Evolutionary conservation across 2,329 filamentous ascomycete species (phyloP).

Genomic region (Fusarium tupiense): DNA sequence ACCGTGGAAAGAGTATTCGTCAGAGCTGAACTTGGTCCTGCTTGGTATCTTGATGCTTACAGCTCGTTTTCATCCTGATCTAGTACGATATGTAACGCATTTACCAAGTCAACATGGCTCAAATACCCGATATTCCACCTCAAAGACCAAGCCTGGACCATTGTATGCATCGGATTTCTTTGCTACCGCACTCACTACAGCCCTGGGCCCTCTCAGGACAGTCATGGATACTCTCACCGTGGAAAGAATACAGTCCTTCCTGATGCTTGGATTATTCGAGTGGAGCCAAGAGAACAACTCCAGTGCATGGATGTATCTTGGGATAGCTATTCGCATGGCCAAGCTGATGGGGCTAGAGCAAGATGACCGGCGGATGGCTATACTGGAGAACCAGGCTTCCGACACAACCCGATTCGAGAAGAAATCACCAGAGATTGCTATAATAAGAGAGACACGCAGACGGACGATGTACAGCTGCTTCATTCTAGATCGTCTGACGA

Average conservation of each 20-base stretch:
- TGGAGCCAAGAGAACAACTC: not conserved
- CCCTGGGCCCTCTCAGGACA: not conserved
- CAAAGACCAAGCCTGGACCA: not conserved
- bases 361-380: constrained; percentile 5
- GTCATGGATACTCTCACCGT: not conserved
- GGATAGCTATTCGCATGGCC: constrained; percentile 1
- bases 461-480: constrained; percentile 81
- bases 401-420: not conserved
- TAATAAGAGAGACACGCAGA: constrained; percentile 57
- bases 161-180: constrained; percentile 2
- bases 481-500: constrained; percentile 75
- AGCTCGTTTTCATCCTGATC: constrained; percentile 5
- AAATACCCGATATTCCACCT: not conserved
- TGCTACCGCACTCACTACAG: not conserved
- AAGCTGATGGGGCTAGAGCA: constrained; percentile 9
- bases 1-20: not conserved
- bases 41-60: constrained; percentile 18
- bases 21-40: constrained; percentile 11
- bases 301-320: constrained; percentile 7
- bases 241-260: constrained; percentile 3
- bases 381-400: not conserved
- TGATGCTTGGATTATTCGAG: constrained; percentile 13
- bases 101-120: not conserved
- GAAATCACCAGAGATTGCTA: not conserved
- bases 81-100: constrained; percentile 10